Conservation (phyloP, 2,329 filamentous ascomycete genomes). For the Xylaria sp. region DNA sequence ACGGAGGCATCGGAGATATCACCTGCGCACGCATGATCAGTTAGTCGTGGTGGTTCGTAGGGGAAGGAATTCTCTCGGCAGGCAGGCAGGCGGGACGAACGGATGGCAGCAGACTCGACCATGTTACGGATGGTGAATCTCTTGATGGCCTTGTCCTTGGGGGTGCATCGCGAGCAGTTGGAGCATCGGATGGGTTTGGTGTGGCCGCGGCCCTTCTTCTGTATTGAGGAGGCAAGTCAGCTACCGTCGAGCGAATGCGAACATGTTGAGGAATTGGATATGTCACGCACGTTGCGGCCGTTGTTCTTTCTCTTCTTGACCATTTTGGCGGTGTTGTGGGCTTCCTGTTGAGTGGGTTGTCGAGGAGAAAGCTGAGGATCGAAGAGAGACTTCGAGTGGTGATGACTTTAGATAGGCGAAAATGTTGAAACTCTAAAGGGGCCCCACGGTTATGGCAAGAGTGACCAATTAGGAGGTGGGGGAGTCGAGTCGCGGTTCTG, state of each 20-base stretch:
- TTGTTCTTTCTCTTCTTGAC: constrained; percentile 79
- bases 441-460: constrained; percentile 30
- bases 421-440: constrained; percentile 32
- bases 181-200: constrained; percentile 95
- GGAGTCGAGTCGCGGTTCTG: constrained; percentile 8
- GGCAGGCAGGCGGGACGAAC: constrained; percentile 70
- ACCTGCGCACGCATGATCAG: constrained; percentile 67
- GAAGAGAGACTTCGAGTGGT: constrained; percentile 6
- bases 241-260: constrained; percentile 33
- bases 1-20: constrained; percentile 99
- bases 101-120: constrained; percentile 99
- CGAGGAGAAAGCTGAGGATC: constrained; percentile 37
- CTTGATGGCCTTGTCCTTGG: constrained; percentile 99
- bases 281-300: constrained; percentile 55
- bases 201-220: constrained; percentile 91
- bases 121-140: constrained; percentile 99
- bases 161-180: constrained; percentile 84
- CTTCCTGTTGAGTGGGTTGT: constrained; percentile 31
- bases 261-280: constrained; percentile 16
- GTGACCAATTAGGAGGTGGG: constrained; percentile 29
- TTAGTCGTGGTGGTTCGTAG: constrained; percentile 27
- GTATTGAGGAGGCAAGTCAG: constrained; percentile 39
- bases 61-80: constrained; percentile 5
- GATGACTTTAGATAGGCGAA: constrained; percentile 27
- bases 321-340: constrained; percentile 67